Evolutionary conservation across 495 filamentous ascomycete genomes (phyloP).

Genomic region (Pyrenula aspistea): DNA sequence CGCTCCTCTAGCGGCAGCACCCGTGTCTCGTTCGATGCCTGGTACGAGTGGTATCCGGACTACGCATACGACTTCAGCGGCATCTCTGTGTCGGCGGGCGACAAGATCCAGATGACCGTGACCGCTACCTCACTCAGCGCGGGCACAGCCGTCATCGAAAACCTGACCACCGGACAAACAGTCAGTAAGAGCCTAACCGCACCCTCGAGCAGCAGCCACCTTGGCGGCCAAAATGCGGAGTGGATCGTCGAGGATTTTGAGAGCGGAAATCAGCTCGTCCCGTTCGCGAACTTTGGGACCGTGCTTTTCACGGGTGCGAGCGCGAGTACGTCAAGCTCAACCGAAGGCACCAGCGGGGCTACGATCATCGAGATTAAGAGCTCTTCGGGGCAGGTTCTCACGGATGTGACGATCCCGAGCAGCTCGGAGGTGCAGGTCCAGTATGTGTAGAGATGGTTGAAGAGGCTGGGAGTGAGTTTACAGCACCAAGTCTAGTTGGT

Average conservation of each 20-base stretch:
- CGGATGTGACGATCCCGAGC: slow-evolving; percentile 27
- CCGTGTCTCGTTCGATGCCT: slow-evolving; percentile 33
- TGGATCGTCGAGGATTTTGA: slow-evolving; percentile 59
- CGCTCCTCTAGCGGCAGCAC: slow-evolving; percentile 23
- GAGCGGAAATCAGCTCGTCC: slow-evolving; percentile 29
- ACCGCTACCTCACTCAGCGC: slow-evolving; percentile 28
- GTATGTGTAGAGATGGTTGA: neutral
- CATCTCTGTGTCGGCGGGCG: slow-evolving; percentile 38
- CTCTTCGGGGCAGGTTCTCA: slow-evolving; percentile 28
- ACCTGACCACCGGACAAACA: slow-evolving; percentile 38
- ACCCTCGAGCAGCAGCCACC: slow-evolving; percentile 19
- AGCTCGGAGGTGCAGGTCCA: slow-evolving; percentile 15
- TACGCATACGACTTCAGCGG: slow-evolving; percentile 40
- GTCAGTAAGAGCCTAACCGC: slow-evolving; percentile 39
- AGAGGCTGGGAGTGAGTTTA: too few relatives aligned
- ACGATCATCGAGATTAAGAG: slow-evolving; percentile 41
- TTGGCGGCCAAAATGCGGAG: slow-evolving; percentile 41
- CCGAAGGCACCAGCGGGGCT: slow-evolving; percentile 25
- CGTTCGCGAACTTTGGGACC: slow-evolving; percentile 40
- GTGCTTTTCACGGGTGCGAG: slow-evolving; percentile 36
- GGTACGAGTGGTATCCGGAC: slow-evolving; percentile 57
- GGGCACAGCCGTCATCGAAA: slow-evolving; percentile 45
- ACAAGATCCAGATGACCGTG: slow-evolving; percentile 43
- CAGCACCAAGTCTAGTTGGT: too few relatives aligned
- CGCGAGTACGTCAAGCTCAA: slow-evolving; percentile 17